Evolutionary conservation across 345 rosid genomes (phyloP), one percentile per base, ranked within the genome.

Genomic region (Melaleuca alternifolia): DNA sequence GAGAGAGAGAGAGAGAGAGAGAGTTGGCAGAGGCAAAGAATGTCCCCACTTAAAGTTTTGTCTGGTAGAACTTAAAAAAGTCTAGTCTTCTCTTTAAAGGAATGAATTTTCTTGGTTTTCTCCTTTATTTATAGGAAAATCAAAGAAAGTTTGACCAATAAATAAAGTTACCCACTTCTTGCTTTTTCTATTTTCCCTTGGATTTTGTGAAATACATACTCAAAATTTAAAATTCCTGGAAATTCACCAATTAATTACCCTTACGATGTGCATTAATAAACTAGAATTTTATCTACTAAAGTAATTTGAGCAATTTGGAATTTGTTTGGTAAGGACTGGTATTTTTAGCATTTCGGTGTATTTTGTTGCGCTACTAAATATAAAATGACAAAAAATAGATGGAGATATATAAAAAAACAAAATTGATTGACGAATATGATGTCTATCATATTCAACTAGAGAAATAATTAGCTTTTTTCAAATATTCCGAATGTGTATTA

Each of bases 321-420:
- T 30, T 65, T 65, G 4, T 61, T 13, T 1, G 14, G 11, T 30
- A 59, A 26, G 18, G 30, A 59, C 11, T 51, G 53, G 3, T 23
- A 23, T 54, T 54, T 10, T 21, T 53, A 59, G 26, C 37, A 44
- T 15, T 30, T 33, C 44, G 14, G n/a, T 0, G 28, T 5, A 56
- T 26, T 26, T 57, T 57, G 62, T 24, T 0, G 1, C 11, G 28
- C 11, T 6, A 3, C 1, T 3, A 6, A 7, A 0, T 54, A 1
- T 52, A 14, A 20, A 44, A 30, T 18, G 44, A 33, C 21, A n/a
- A 7, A 62, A 15, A 30, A 0, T 7, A 4, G 41, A 30, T 15
- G 4, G 11, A 16, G 77, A 16, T 65, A 30, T 14, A 7, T 28
- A 28, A 28, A 61, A 4, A 65, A 8, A 33, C 2, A 0, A 5